Conservation (phyloP, 2,329 filamentous ascomycete genomes). For the Aphanoascus verrucosus region DNA sequence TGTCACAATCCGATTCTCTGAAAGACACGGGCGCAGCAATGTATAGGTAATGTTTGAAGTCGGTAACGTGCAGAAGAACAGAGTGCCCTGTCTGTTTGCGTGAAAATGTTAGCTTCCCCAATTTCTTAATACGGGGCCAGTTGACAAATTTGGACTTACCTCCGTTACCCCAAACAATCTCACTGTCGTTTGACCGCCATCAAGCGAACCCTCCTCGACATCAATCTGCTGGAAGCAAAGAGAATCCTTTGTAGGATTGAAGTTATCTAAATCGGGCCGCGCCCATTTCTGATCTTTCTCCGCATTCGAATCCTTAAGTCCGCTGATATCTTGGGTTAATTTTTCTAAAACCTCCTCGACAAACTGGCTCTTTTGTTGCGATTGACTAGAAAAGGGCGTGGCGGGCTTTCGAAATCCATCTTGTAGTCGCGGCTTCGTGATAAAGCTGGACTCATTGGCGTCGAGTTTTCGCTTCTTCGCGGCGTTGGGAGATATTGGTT, state of each 20-base stretch:
- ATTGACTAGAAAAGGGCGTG: constrained; percentile 54
- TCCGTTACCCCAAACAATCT: constrained; percentile 91
- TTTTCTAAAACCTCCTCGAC: constrained; percentile 92
- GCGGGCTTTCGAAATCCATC: constrained; percentile 45
- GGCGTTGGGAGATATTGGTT: constrained; percentile 42
- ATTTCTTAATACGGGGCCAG: too few relatives aligned
- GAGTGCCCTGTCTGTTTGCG: constrained; percentile 59
- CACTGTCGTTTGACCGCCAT: constrained; percentile 65
- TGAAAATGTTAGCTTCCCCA: background rate
- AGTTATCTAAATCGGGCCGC: constrained; percentile 50
- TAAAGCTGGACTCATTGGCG: constrained; percentile 36
- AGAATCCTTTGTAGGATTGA: constrained; percentile 53
- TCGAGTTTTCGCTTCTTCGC: constrained; percentile 81
- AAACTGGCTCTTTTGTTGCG: constrained; percentile 77
- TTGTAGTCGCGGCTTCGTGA: constrained; percentile 51
- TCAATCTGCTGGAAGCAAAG: constrained; percentile 96
- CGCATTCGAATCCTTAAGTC: constrained; percentile 71
- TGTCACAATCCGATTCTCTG: constrained; percentile 61
- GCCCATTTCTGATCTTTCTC: constrained; percentile 94
- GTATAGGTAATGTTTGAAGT: constrained; percentile 94
- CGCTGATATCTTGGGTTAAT: constrained; percentile 83
- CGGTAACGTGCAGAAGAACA: constrained; percentile 85
- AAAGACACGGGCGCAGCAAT: constrained; percentile 80
- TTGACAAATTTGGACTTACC: constrained; percentile 31
- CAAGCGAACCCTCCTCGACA: constrained; percentile 73